A percentile compares a stretch with the other conserved stretches of the same genome.
Evolutionary conservation across 2,329 filamentous ascomycete genomes (phyloP).

Genomic region (Sclerotinia borealis): DNA sequence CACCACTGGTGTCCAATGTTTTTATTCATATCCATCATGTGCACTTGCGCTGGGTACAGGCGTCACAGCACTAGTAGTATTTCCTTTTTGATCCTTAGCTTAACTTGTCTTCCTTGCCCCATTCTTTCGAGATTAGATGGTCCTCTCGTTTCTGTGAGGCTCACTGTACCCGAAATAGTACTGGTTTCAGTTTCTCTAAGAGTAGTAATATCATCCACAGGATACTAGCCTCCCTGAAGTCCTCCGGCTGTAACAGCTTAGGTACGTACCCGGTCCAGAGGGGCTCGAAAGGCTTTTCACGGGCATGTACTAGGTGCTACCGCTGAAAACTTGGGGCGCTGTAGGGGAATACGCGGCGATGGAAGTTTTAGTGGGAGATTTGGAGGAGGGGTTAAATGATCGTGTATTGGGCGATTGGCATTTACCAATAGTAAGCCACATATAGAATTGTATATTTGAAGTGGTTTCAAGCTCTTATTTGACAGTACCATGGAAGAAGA

Average conservation of each 20-base stretch:
- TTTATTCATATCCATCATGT: too few species aligned
- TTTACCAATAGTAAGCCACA: neutral
- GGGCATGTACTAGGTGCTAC: neutral
- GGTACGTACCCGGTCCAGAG: neutral
- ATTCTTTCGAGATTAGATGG: rapidly evolving
- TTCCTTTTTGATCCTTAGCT: neutral
- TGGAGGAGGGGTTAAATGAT: neutral
- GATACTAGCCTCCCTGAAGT: neutral
- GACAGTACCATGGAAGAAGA: neutral
- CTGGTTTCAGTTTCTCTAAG: neutral
- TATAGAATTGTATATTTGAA: neutral
- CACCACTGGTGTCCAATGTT: neutral
- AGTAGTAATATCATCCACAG: neutral
- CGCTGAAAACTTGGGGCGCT: neutral
- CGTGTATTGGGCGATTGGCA: neutral
- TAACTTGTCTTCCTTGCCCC: neutral
- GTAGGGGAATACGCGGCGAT: neutral
- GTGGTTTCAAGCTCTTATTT: neutral
- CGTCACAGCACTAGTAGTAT: neutral
- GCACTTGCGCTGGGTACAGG: neutral
- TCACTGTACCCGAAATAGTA: neutral
- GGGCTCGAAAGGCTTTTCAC: neutral
- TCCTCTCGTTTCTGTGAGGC: neutral
- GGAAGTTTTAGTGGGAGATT: neutral
- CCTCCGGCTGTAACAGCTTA: neutral